phyloP scores from a whole-genome alignment of 192 early-diverging fungal genomes.

The Pilobolus umbonatus region DNA sequence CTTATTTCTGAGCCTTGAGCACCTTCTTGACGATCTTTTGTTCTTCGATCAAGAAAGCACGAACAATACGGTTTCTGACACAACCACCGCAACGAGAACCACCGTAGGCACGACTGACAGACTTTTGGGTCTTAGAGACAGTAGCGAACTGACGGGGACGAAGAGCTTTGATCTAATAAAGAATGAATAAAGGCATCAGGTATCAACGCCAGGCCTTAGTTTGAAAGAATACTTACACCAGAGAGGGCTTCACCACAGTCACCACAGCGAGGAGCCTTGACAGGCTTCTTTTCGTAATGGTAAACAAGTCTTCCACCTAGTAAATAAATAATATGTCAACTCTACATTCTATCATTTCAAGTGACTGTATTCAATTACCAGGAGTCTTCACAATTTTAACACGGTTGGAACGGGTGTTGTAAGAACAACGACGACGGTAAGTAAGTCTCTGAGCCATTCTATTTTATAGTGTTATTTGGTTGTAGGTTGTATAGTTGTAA shows the following conservation, averaged over 20 bases:
- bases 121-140: slow-evolving; percentile 90
- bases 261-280: slow-evolving; percentile 90
- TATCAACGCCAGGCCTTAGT: background rate
- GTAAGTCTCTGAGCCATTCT: slow-evolving; percentile 77
- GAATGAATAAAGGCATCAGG: background rate
- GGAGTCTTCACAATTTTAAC: slow-evolving; percentile 84
- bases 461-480: background rate
- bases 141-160: slow-evolving; percentile 88
- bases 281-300: slow-evolving; percentile 91
- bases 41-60: slow-evolving; percentile 99
- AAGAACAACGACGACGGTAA: slow-evolving; percentile 79
- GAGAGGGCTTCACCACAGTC: slow-evolving; percentile 90
- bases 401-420: slow-evolving; percentile 91
- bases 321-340: background rate
- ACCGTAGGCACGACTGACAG: slow-evolving; percentile 94
- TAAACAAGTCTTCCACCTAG: slow-evolving; percentile 84
- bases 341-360: background rate
- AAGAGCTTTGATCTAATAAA: slow-evolving; percentile 53
- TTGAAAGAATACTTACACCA: slow-evolving; percentile 63
- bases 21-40: slow-evolving; percentile 99
- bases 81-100: slow-evolving; percentile 92
- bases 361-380: slow-evolving; percentile 34
- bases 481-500: background rate
- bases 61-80: slow-evolving; percentile 78
- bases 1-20: slow-evolving; percentile 71